A percentile compares a stretch with the other conserved stretches of the same genome.
These are phyloP conservation scores for Yamadazyma spencermartinsiae DNA, from an alignment of 1,139 yeast genomes.

Conservation along the genomic window DNA sequence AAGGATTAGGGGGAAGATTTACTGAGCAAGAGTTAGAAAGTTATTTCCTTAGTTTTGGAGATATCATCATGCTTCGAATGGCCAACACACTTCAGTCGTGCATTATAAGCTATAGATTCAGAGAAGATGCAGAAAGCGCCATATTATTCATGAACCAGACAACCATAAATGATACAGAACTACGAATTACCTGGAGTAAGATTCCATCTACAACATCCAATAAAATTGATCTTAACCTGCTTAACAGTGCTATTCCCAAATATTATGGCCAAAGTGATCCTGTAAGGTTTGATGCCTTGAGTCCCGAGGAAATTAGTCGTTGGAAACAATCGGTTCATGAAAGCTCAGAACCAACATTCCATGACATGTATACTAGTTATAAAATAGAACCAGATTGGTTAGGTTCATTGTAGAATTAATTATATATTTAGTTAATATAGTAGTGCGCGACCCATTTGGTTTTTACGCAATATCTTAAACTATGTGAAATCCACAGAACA, in stretches of 20 bases:
- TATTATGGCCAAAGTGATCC: conserved; percentile 6
- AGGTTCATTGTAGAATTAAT: background rate
- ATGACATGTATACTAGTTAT: conserved; percentile 1
- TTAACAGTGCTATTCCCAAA: conserved; percentile 1
- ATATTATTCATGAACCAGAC: conserved; percentile 33
- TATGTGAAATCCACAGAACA: background rate
- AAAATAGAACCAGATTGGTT: background rate
- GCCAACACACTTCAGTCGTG: conserved; percentile 25
- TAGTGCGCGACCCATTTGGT: background rate
- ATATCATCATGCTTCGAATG: conserved; percentile 27
- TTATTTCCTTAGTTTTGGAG: conserved; percentile 38
- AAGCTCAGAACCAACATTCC: conserved; percentile 12
- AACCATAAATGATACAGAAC: conserved; percentile 29
- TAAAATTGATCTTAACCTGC: conserved; percentile 2
- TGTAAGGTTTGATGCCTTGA: conserved; percentile 21
- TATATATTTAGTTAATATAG: too few relatives aligned
- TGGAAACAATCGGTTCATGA: conserved; percentile 13
- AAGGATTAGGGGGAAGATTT: conserved; percentile 30
- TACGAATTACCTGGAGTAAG: conserved; percentile 38
- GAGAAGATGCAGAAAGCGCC: conserved; percentile 42
- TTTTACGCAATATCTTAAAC: too few relatives aligned
- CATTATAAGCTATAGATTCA: conserved; percentile 25
- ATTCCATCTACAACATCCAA: conserved; percentile 10
- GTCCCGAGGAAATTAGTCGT: conserved; percentile 13
- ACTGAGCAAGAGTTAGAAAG: conserved; percentile 31